Base-by-base conservation (phyloP, 257 asterid species). In the Fraxinus americana region DNA sequence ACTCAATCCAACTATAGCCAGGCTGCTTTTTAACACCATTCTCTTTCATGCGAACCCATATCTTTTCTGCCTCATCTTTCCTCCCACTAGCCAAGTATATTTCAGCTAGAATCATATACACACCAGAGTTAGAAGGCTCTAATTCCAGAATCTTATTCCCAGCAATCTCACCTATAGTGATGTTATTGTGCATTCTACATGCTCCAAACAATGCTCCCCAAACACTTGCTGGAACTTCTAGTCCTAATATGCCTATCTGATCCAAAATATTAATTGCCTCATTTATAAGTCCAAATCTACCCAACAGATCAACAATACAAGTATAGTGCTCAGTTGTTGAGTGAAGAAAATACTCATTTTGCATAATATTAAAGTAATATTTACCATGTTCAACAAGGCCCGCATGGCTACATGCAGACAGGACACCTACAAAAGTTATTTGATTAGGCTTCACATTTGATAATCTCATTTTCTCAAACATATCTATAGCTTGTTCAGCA, bases 121-220 rank as follows among this genome's bases (percentile, higher is more conserved):
- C 83, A 14, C 93, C 96, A 0, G 96, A 89, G 45, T 91, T 91
- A 67, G 14, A 78, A 0, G 93, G 96, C 70, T 91, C 92, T 12
- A 91, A 27, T 35, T 85, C 89, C 79, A 91, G 73, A 73, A 91
- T 80, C 84, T 78, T 91, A 87, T 87, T 82, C 66, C 91, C 93
- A 0, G 87, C 90, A 79, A 89, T 79, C 84, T 87, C 89, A 63
- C 88, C 93, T 69, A 82, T 71, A 34, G 21, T 27, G 43, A 82
- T 21, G 82, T 87, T 89, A 82, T 87, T 83, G 67, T 91, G 93
- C 87, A 87, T 78, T 76, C 93, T 80, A 77, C 93, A 87, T 3
- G 92, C 93, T 48, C 96, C 96, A 76, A 90, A 85, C 12, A 90
- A 36, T 25, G 96, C 96, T 25, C 96, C 93, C 91, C 93, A 90